Evolutionary conservation across 495 filamentous ascomycete species (phyloP), one percentile per base, ranked within the genome.

Genomic region (Tetracladium setigerum): DNA sequence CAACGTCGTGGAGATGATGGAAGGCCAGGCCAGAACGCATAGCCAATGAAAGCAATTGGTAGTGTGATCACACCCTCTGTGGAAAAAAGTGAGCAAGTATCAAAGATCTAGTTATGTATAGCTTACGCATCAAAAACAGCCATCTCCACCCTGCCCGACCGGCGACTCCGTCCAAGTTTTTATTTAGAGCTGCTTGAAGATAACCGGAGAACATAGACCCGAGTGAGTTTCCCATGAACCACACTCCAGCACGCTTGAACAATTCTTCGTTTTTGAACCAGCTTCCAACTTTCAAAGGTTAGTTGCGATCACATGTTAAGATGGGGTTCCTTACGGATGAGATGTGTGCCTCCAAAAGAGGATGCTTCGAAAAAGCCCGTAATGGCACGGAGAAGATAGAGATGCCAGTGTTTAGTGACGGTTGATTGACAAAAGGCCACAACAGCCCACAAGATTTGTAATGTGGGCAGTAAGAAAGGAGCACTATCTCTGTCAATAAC

Each of bases 231-330:
- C 68, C 71, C 14, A 62, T 57, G 13, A 69, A 73, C 54, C 78
- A 74, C 54, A 73, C 70, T 46, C 67, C 68, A 27, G 67, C 76
- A 5, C 82, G 70, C 56, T 83, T 86, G 1, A 75, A 79, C 2
- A 83, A 64, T 58, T 86, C 82, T 35, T 65, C 62, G 48, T 76
- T 70, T 5, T 72, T 82, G 50, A 84, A 86, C 81, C 81, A 86
- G 18, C n/a, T 13, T 43, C 9, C 40, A 31, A 22, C 12, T 1
- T 2, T 43, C 22, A 30, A 3, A 18, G 40, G 30, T 34, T 62
- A 69, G 11, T 50, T 55, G 13, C 44, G 51, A 24, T 66, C n/a
- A n/a, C n/a, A n/a, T n/a, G n/a, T n/a, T n/a, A n/a, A n/a, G n/a
- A n/a, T n/a, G n/a, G n/a, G n/a, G 75, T n/a, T 73, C 70, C 0